Evolutionary conservation across 257 asterid genomes (phyloP).

Genomic region (Fraxinus pennsylvanica): DNA sequence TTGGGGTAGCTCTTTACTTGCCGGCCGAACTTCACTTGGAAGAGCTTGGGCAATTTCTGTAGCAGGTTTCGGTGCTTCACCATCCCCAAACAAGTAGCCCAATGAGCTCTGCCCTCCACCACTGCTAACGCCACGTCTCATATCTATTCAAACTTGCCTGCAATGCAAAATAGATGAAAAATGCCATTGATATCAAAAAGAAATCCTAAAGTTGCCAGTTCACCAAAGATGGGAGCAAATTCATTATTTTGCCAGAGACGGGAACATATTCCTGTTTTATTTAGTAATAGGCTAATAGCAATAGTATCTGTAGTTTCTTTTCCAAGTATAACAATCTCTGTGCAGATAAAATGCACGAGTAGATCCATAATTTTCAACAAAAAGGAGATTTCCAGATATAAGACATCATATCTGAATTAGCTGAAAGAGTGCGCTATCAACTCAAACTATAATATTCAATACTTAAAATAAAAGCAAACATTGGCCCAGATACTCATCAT

Average conservation of each 20-base stretch:
- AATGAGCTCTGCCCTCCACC: conserved; percentile 74
- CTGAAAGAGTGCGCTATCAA: background rate
- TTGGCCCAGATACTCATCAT: background rate
- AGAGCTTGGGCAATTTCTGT: conserved; percentile 34
- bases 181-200: background rate
- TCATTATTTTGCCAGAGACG: background rate
- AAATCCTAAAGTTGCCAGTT: background rate
- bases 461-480: background rate
- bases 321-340: background rate
- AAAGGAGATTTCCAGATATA: background rate
- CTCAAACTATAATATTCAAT: background rate
- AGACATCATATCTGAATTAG: background rate
- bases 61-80: conserved; percentile 57
- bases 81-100: conserved; percentile 62
- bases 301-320: background rate
- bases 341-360: background rate
- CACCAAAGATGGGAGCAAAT: background rate
- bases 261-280: background rate
- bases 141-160: conserved; percentile 23
- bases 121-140: conserved; percentile 71
- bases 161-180: conserved; percentile 10
- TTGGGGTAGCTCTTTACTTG: conserved; percentile 43
- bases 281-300: background rate
- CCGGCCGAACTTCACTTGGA: conserved; percentile 37
- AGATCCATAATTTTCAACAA: background rate